Base-by-base conservation (phyloP, 805 yeast species). In the Suhomyces tanzawaensis region DNA sequence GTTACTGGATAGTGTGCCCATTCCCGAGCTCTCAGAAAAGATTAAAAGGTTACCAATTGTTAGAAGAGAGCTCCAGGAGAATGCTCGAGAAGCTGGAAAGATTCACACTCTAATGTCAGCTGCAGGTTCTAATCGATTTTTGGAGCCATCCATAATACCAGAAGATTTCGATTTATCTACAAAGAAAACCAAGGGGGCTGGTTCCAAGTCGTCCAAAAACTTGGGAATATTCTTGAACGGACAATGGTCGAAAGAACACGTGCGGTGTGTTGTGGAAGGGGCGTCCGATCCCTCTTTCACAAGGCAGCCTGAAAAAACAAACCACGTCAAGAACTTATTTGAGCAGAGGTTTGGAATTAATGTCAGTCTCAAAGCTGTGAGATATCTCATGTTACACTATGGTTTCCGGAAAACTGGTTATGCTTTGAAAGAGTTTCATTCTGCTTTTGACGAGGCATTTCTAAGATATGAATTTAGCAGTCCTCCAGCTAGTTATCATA, bases 11-110 rank as follows among this genome's bases (percentile, higher is more conserved):
- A 45, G 43, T 34, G 37, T 61, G 17, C 58, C 57, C 15, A 36
- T 57, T 9, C 49, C 53, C 3, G 51, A 49, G n/a, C 39, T 62
- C 22, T 39, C 44, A 28, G 45, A 44, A 8, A 46, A 31, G 26
- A 44, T 48, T 7, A 60, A 53, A 7, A 51, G 39, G 16, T 44
- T 63, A 29, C 52, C 60, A 4, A 55, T 55, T n/a, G 41, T 60
- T 18, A 48, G 68, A 34, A 48, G 65, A 14, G 57, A 55, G 29
- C 44, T 58, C 13, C 41, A 39, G 28, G 64, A 60, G 25, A 62
- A 54, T 34, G 66, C 68, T 7, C 40, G 45, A 15, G 64, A 60
- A 37, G 68, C 62, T 4, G 66, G 62, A 2, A 52, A 50, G 35
- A 43, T 62, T 5, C 49, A 53, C 30, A 17, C 7, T 16, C 28